phyloP scores from a whole-genome alignment of 345 rosid genomes.

The Hibiscus mutabilis region DNA sequence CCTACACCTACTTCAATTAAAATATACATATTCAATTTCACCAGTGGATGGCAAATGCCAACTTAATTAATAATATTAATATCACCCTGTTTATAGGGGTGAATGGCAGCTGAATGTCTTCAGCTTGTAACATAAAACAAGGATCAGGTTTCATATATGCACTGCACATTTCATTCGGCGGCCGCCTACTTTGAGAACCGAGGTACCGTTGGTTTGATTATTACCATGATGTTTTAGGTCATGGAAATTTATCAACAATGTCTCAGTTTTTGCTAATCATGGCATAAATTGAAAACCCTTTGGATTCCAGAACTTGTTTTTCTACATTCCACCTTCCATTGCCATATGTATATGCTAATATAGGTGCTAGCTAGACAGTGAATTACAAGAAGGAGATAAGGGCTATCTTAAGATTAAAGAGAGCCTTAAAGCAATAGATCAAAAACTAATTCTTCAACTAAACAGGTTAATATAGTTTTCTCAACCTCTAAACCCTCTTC shows the following conservation, averaged over 20 bases:
- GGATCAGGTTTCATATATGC: conserved; percentile 16
- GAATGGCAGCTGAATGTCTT: neutral
- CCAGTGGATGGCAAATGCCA: neutral
- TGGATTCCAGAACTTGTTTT: too few relatives aligned
- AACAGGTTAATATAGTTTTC: conserved; percentile 41
- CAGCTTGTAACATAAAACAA: neutral
- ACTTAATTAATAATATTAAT: neutral
- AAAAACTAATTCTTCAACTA: conserved; percentile 64
- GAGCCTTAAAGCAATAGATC: conserved; percentile 32
- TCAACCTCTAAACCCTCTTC: conserved; percentile 70
- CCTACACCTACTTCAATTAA: neutral
- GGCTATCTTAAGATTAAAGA: neutral
- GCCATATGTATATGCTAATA: too few relatives aligned
- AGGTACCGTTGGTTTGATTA: too few relatives aligned
- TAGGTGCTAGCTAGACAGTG: too few relatives aligned
- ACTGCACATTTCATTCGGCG: neutral
- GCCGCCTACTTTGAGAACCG: too few relatives aligned
- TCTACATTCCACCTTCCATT: too few relatives aligned
- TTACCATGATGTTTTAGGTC: too few relatives aligned
- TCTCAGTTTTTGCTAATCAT: too few relatives aligned
- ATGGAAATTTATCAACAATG: too few relatives aligned
- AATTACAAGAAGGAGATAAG: neutral
- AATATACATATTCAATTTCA: neutral
- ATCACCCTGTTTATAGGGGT: neutral
- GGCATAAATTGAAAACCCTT: too few relatives aligned